These are phyloP conservation scores for Suillus subalutaceus DNA, from an alignment of 768 basidiomycete genomes.

Conservation along the genomic window DNA sequence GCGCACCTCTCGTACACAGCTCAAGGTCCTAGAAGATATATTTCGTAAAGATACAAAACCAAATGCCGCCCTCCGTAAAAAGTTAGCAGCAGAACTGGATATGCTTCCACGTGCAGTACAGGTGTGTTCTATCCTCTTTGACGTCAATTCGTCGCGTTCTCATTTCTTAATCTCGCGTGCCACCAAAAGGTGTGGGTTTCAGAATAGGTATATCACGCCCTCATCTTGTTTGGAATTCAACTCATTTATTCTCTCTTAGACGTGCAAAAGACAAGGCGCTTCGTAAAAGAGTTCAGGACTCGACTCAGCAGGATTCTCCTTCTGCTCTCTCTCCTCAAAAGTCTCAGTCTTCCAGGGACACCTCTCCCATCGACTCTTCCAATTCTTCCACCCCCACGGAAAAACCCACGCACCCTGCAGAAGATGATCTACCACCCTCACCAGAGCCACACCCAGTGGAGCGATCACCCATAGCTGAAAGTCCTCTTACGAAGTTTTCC, in stretches of 20 bases:
- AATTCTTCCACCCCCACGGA: conserved; percentile 42
- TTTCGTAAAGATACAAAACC: conserved; percentile 93
- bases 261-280: conserved; percentile 84
- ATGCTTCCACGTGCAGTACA: conserved; percentile 97
- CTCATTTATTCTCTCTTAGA: conserved; percentile 36
- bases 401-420: conserved; percentile 36
- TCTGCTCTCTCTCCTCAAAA: conserved; percentile 14
- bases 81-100: conserved; percentile 78
- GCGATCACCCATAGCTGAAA: conserved; percentile 7
- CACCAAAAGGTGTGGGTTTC: conserved; percentile 82
- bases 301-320: conserved; percentile 21
- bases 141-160: conserved; percentile 21
- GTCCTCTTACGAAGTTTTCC: conserved; percentile 27
- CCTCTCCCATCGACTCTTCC: conserved; percentile 33
- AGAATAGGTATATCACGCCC: conserved; percentile 63
- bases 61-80: conserved; percentile 76
- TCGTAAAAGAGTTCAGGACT: conserved; percentile 48
- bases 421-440: conserved; percentile 16
- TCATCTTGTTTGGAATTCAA: conserved; percentile 13
- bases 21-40: conserved; percentile 85
- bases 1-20: conserved; percentile 85
- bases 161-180: conserved; percentile 21
- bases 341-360: conserved; percentile 22
- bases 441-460: conserved; percentile 12
- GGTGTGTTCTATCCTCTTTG: conserved; percentile 48